Percentiles rank a stretch among this genome's conserved stretches.
These are phyloP conservation scores for Mucor saturninus DNA, from an alignment of 371 early-diverging fungal genomes.

Conservation along the genomic window DNA sequence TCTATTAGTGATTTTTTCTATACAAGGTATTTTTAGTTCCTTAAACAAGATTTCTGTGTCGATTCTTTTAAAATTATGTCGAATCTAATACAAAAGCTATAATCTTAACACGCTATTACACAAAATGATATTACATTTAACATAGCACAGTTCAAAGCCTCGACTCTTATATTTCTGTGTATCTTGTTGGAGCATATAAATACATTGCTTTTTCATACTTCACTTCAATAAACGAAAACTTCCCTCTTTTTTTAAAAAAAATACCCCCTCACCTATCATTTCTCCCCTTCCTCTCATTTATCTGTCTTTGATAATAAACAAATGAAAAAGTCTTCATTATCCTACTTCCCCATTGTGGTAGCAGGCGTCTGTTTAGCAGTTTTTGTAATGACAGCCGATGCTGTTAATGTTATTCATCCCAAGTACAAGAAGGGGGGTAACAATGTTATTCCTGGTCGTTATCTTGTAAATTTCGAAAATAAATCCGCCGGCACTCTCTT, in stretches of 20 bases:
- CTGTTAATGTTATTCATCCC: constrained; percentile 29
- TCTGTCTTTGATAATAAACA: background rate
- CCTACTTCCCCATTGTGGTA: constrained; percentile 29
- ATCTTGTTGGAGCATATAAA: background rate
- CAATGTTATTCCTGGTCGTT: constrained; percentile 36
- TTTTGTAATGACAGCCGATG: constrained; percentile 24
- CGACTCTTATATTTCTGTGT: background rate
- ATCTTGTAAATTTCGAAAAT: constrained; percentile 34
- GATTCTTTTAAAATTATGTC: background rate
- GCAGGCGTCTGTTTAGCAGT: constrained; percentile 37
- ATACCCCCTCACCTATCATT: background rate
- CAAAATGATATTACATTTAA: no score
- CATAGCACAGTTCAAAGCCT: no score
- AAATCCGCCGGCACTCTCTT: background rate
- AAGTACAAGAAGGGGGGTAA: constrained; percentile 23
- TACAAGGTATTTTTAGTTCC: constrained; percentile 7
- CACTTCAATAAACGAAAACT: background rate
- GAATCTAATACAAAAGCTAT: no score
- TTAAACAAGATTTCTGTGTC: constrained; percentile 5
- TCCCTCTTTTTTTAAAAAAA: background rate
- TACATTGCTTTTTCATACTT: background rate
- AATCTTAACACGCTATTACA: no score
- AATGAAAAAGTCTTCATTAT: constrained; percentile 30
- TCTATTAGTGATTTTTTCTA: constrained; percentile 17
- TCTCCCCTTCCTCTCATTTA: constrained; percentile 3